Evolutionary conservation across 495 filamentous ascomycete species (phyloP).

Genomic region (Parmelia sp.): DNA sequence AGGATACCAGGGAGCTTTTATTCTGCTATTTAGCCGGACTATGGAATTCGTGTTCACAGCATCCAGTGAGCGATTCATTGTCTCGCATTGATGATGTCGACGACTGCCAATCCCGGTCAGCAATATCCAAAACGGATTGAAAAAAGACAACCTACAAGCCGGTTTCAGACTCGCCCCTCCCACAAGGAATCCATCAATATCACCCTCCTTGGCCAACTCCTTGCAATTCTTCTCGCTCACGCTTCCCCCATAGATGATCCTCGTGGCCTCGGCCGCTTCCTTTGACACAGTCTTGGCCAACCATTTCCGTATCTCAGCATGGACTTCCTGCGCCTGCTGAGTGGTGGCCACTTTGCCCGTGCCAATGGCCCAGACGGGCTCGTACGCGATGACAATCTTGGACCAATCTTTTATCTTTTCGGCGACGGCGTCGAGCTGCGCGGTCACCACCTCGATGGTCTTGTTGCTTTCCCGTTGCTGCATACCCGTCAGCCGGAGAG

Average conservation of each 20-base stretch:
- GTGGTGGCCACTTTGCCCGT: slow-evolving; percentile 96
- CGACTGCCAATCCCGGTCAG: slow-evolving; percentile 39
- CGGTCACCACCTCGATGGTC: slow-evolving; percentile 86
- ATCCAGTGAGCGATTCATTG: slow-evolving; percentile 32
- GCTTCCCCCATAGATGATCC: slow-evolving; percentile 92
- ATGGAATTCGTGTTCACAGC: neutral
- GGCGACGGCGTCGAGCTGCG: slow-evolving; percentile 62
- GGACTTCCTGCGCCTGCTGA: slow-evolving; percentile 90
- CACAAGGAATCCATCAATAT: slow-evolving; percentile 98
- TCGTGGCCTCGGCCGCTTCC: slow-evolving; percentile 66
- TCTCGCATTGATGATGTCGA: slow-evolving; percentile 61
- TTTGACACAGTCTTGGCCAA: slow-evolving; percentile 65
- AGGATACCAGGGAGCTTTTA: neutral
- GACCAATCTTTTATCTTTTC: slow-evolving; percentile 75
- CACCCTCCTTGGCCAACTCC: slow-evolving; percentile 80
- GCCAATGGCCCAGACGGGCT: slow-evolving; percentile 98
- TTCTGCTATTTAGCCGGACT: neutral
- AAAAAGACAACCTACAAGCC: slow-evolving; percentile 64
- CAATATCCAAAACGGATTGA: slow-evolving; percentile 13
- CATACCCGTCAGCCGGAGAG: slow-evolving; percentile 7
- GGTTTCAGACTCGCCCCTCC: slow-evolving; percentile 98
- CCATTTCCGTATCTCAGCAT: slow-evolving; percentile 88
- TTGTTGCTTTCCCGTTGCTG: slow-evolving; percentile 76
- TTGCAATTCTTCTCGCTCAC: slow-evolving; percentile 98
- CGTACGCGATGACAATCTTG: slow-evolving; percentile 94